Percentiles rank a stretch among this genome's conserved stretches.
Evolutionary conservation across 2,329 filamentous ascomycete genomes (phyloP).

Genomic region (Colletotrichum salicis): DNA sequence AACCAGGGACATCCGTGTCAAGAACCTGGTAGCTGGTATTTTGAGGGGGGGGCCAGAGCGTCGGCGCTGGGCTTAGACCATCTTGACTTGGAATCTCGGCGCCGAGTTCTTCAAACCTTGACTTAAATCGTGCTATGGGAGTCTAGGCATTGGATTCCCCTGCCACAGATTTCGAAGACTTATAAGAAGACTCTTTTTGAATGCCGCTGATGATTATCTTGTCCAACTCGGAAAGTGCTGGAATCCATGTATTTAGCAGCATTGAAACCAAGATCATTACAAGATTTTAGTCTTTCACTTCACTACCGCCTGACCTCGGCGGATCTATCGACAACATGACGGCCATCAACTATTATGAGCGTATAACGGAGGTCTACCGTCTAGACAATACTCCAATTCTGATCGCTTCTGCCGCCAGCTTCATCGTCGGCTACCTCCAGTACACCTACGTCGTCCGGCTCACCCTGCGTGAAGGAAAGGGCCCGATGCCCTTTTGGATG

Average conservation of each 20-base stretch:
- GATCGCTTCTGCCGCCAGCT: background rate
- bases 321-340: background rate
- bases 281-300: too few species aligned
- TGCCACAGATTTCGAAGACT: background rate
- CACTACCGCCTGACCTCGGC: too few species aligned
- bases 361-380: constrained; percentile 1
- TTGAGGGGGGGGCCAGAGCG: background rate
- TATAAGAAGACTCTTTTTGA: background rate
- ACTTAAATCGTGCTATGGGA: background rate
- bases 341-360: constrained; percentile 12
- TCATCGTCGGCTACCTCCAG: constrained; percentile 30
- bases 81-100: constrained; percentile 8
- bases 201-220: background rate
- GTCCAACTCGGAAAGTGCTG: background rate
- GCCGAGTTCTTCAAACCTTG: background rate
- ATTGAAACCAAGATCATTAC: background rate
- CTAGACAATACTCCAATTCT: constrained; percentile 18
- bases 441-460: constrained; percentile 33
- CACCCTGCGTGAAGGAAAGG: constrained; percentile 25
- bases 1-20: background rate
- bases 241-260: background rate
- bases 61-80: background rate
- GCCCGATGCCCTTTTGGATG: constrained; percentile 36
- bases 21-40: background rate
- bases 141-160: background rate